Conservation (phyloP, 1,139 yeast species). For the Taiozyma sp. region DNA sequence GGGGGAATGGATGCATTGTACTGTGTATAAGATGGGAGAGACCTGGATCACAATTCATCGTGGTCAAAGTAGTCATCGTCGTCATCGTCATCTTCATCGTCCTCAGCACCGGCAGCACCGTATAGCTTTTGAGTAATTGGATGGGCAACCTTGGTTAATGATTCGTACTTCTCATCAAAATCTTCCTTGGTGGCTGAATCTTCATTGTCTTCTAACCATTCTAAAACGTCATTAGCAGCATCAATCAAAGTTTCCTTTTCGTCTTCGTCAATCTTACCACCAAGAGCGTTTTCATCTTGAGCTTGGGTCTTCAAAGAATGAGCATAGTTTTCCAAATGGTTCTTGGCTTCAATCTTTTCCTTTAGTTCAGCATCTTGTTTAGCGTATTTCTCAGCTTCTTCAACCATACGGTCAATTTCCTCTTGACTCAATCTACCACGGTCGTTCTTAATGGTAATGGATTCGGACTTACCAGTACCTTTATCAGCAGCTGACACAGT, state of each 20-base stretch:
- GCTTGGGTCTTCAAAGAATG: slow-evolving; percentile 79
- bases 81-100: slow-evolving; percentile 45
- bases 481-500: slow-evolving; percentile 92
- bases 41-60: slow-evolving; percentile 50
- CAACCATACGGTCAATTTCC: slow-evolving; percentile 91
- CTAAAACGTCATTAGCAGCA: slow-evolving; percentile 82
- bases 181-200: slow-evolving; percentile 89
- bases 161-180: slow-evolving; percentile 88
- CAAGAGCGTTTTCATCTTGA: slow-evolving; percentile 53
- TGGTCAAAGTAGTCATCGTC: slow-evolving; percentile 63
- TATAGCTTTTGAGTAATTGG: slow-evolving; percentile 93
- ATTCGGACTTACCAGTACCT: slow-evolving; percentile 93
- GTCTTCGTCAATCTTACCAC: slow-evolving; percentile 78
- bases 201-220: slow-evolving; percentile 81
- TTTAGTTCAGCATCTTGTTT: slow-evolving; percentile 81
- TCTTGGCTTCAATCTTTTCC: slow-evolving; percentile 82
- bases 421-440: slow-evolving; percentile 94
- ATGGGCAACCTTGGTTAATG: slow-evolving; percentile 76
- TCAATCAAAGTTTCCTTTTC: slow-evolving; percentile 89
- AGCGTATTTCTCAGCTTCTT: slow-evolving; percentile 89
- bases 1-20: not conserved
- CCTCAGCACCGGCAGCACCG: slow-evolving; percentile 54
- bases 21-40: not conserved
- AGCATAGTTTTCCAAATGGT: slow-evolving; percentile 85
- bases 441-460: slow-evolving; percentile 93